phyloP scores from a whole-genome alignment of 495 filamentous ascomycete species.

The Apiosordaria backusii region DNA sequence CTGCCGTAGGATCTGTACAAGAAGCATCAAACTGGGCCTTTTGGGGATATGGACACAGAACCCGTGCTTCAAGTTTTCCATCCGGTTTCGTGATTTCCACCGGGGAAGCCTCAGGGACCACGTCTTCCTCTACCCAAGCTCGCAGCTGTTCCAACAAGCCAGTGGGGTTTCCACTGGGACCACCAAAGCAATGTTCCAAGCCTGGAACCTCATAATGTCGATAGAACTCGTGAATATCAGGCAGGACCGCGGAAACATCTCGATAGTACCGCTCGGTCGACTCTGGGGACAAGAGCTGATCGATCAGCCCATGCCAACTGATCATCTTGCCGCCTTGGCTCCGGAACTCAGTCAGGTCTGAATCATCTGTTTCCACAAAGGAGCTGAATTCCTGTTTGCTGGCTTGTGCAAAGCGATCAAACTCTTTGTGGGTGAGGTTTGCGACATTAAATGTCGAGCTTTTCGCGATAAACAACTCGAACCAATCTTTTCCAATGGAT shows the following conservation, averaged over 20 bases:
- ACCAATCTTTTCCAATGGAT: slow-evolving; percentile 13
- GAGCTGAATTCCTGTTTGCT: slow-evolving; percentile 30
- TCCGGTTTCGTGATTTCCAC: slow-evolving; percentile 16
- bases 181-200: slow-evolving; percentile 32
- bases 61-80: slow-evolving; percentile 16
- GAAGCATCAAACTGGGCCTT: background rate
- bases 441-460: slow-evolving; percentile 18
- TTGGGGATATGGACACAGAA: slow-evolving; percentile 30
- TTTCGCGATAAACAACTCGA: slow-evolving; percentile 25
- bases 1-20: background rate
- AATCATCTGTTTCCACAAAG: slow-evolving; percentile 36
- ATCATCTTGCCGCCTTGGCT: slow-evolving; percentile 44
- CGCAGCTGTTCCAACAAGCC: slow-evolving; percentile 28
- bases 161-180: slow-evolving; percentile 22
- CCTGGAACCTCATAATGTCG: slow-evolving; percentile 34
- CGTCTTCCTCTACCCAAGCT: slow-evolving; percentile 39
- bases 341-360: slow-evolving; percentile 42
- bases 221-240: slow-evolving; percentile 29
- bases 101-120: slow-evolving; percentile 21
- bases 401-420: slow-evolving; percentile 27
- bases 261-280: slow-evolving; percentile 30
- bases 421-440: slow-evolving; percentile 21
- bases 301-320: slow-evolving; percentile 42
- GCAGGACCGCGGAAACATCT: slow-evolving; percentile 13
- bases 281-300: slow-evolving; percentile 25